phyloP scores from a whole-genome alignment of 129 eudicot species.

The Centrapalus pauciflorus region DNA sequence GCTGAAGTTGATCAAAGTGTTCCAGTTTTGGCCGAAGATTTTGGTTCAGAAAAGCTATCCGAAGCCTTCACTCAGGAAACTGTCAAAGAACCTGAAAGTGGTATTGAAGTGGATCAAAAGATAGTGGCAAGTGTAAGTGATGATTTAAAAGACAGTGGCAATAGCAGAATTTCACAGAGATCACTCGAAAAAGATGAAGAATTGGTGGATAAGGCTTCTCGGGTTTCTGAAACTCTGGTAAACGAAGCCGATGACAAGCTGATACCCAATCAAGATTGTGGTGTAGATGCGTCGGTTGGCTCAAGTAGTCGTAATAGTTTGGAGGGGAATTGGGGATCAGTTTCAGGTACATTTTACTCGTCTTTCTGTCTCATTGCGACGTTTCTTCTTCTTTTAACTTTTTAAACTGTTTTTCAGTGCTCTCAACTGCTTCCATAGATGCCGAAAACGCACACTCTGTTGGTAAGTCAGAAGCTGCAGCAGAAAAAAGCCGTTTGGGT shows the following conservation, averaged over 20 bases:
- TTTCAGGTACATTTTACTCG: conserved; percentile 47
- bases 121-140: conserved; percentile 13
- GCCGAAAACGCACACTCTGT: conserved; percentile 25
- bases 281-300: conserved; percentile 25
- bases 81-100: conserved; percentile 11
- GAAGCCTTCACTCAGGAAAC: conserved; percentile 11
- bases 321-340: conserved; percentile 72
- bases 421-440: conserved; percentile 37
- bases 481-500: conserved; percentile 23
- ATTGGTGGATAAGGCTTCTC: conserved; percentile 6
- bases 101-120: not conserved
- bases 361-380: not conserved
- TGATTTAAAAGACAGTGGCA: conserved; percentile 25
- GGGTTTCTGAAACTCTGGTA: conserved; percentile 21
- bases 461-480: conserved; percentile 17
- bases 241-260: conserved; percentile 38
- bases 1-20: not conserved
- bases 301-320: conserved; percentile 53
- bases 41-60: not conserved
- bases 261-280: conserved; percentile 12
- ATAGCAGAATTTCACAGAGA: conserved; percentile 10
- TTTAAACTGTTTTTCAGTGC: no score
- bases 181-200: conserved; percentile 10
- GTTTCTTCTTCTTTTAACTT: conserved; percentile 1
- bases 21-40: conserved; percentile 17